Evolutionary conservation across 1,284 basidiomycete genomes (phyloP), one percentile per base, ranked within the genome.

Genomic region (Cutaneotrichosporon sp.): DNA sequence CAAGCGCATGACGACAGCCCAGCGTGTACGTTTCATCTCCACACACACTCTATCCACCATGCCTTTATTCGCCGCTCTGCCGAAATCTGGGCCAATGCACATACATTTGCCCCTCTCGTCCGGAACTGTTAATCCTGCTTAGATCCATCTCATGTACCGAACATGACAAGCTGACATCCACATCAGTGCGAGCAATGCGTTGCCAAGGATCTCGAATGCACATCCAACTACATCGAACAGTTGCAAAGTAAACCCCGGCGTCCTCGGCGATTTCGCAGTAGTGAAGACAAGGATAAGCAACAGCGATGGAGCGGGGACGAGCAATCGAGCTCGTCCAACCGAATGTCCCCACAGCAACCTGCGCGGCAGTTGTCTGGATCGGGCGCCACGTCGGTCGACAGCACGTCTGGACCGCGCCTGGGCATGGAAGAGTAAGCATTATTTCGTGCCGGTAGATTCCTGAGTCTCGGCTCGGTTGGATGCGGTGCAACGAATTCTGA

Each of bases 161-260:
- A 48, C 46, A 2, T 48, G 40, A 18, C 34, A 58, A 49, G 18
- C 64, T 67, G 45, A 53, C 64, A 54, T 5, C 10, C 20, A n/a
- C n/a, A 4, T 7, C 58, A 71, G 69, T 74, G 72, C 46, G 59
- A 62, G 26, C 66, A 70, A 61, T 74, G 72, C 44, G 45, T 36
- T 5, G 41, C 56, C 10, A 68, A 64, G 44, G 61, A 58, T 12
- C 45, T 58, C 5, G 64, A 61, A 37, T 74, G 72, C 54, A 72
- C 70, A 2, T 65, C 60, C 42, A 51, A 62, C 33, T 72, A 72
- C 49, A 66, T 72, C 33, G 68, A 72, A 38, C 62, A 66, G 23
- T 51, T 72, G 22, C 60, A 67, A 38, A 59, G 50, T 35, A 68
- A 67, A 45, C 58, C 54, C 23, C 62, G 65, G 36, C 60, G 61